Base-by-base conservation (phyloP, 208 protist genomes). In the Balamuthia mandrillaris region DNA sequence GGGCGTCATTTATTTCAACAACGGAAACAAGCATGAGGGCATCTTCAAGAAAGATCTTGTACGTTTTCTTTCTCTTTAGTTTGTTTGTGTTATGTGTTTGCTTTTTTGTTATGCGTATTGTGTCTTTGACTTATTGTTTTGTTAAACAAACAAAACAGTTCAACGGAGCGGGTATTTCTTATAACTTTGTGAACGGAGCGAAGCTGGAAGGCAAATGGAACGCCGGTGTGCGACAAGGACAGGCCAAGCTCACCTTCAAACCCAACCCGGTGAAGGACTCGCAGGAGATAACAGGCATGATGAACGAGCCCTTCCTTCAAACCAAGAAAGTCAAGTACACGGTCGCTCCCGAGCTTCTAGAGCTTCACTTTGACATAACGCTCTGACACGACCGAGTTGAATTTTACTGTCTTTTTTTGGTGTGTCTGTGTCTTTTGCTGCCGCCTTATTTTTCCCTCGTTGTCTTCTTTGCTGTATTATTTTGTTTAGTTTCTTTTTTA, bases 171-270 rank as follows among this genome's bases (percentile, higher is more conserved):
- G 65, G 65, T 10, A 74, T 27, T 6, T 52, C 51, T 37, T 52
- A 74, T 24, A 52, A 37, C 27, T 74, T 51, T 24, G 65, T 74
- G 14, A 74, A 74, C n/a, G 75, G 75, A 24, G 75, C 61, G 75
- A 61, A 66, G 54, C 66, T 51, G 37, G 75, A 83, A n/a, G 52
- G 75, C 31, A 83, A 83, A 37, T 83, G 75, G 75, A 49, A 56
- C 16, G 42, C 39, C 9, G 75, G 75, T 10, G 27, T 83, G 31
- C 21, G 75, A 37, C 52, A 83, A 18, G 75, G 75, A 9, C 35
- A 42, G 31, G 56, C 33, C 42, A 66, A 42, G 24, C 14, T 68
- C 54, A 68, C 61, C 75, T 78, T 78, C 68, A 54, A 54, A 49
- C 45, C 52, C 68, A 49, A 78, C 47, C 52, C 52, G 68, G 68